Evolutionary conservation across 768 basidiomycete species (phyloP).

Genomic region (Russula griseocarnosa): DNA sequence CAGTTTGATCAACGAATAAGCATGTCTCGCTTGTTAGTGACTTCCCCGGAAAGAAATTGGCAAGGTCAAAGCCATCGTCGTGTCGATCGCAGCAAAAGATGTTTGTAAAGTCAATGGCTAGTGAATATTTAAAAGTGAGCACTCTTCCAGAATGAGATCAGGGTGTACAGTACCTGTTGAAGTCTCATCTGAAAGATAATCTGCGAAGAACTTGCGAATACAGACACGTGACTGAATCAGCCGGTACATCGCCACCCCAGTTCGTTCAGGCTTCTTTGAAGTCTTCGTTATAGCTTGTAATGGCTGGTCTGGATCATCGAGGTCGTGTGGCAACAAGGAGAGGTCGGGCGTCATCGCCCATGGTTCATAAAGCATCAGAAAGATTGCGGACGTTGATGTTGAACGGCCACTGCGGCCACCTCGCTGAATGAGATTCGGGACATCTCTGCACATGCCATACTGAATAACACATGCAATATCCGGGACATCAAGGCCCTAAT

Average conservation of each 20-base stretch:
- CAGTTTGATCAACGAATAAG: too few relatives aligned
- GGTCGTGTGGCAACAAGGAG: fast-evolving
- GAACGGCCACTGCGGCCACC: too few relatives aligned
- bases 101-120: too few relatives aligned
- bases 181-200: neutral
- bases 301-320: neutral
- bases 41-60: too few relatives aligned
- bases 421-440: neutral
- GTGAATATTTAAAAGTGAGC: too few relatives aligned
- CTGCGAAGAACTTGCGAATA: neutral
- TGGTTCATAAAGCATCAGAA: neutral
- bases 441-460: neutral
- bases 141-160: too few relatives aligned
- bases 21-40: too few relatives aligned
- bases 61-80: too few relatives aligned
- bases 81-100: too few relatives aligned
- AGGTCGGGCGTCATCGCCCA: neutral
- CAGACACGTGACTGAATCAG: neutral
- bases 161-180: neutral
- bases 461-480: neutral
- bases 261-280: neutral
- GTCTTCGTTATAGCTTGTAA: neutral
- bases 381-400: neutral
- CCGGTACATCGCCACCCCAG: neutral
- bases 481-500: neutral